phyloP scores from a whole-genome alignment of 495 filamentous ascomycete genomes.

The Cairneyella variabilis region DNA sequence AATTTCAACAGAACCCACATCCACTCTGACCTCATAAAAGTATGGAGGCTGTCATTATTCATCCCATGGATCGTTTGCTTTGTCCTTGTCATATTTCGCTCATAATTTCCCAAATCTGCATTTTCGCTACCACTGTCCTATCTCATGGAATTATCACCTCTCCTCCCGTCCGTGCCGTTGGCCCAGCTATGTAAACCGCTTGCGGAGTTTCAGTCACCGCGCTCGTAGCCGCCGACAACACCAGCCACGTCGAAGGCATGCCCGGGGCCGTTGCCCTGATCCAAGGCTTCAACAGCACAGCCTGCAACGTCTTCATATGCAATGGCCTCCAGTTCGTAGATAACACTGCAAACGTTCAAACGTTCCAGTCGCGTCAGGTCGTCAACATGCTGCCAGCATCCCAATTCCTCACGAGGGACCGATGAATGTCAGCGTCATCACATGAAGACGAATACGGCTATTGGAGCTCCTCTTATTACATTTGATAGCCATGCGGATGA shows the following conservation, averaged over 20 bases:
- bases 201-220: conserved; percentile 60
- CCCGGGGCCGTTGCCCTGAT: conserved; percentile 53
- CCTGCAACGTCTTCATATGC: conserved; percentile 67
- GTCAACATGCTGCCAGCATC: conserved; percentile 51
- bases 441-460: conserved; percentile 14
- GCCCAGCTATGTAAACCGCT: conserved; percentile 51
- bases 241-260: conserved; percentile 64
- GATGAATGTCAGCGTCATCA: conserved; percentile 19
- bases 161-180: conserved; percentile 57
- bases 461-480: conserved; percentile 12
- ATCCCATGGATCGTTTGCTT: no score
- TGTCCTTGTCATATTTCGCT: no score
- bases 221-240: conserved; percentile 59
- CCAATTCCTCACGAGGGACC: conserved; percentile 18
- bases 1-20: no score
- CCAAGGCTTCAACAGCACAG: conserved; percentile 51
- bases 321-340: conserved; percentile 69
- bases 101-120: no score
- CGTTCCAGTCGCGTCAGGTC: conserved; percentile 55
- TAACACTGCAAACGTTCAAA: conserved; percentile 62
- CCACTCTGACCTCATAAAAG: no score
- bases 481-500: conserved; percentile 43
- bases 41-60: no score
- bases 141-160: conserved; percentile 60
- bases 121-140: conserved; percentile 44